Base-by-base conservation (phyloP, 805 yeast genomes). In the Torulaspora delbrueckii region DNA sequence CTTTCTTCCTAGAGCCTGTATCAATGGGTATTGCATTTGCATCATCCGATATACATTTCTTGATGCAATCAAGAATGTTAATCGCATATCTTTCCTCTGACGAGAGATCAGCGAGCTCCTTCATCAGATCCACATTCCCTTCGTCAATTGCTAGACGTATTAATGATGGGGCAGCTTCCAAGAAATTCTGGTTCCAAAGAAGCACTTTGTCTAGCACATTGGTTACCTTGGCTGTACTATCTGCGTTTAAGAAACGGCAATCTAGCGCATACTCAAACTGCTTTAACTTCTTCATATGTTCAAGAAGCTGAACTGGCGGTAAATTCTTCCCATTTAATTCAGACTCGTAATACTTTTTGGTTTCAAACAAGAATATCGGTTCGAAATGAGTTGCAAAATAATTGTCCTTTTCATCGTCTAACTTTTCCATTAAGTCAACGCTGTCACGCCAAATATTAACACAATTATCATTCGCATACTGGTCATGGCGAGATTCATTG, bases 371-470 rank as follows among this genome's bases (percentile, higher is more conserved):
- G 36, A 86, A 73, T 40, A 61, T 66, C 0, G 87, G 89, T 55
- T 87, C 96, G 60, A 89, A 84, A 35, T 68, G 73, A 14, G 71
- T 74, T 22, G 72, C 68, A 57, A 84, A 88, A 52, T 79, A 83
- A 44, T 77, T 81, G 46, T 82, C 89, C 28, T 59, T 55, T n/a
- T 55, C 59, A 43, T 69, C 71, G 46, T 78, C 84, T 28, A 86
- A 65, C 36, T 82, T 67, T 57, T 86, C 93, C 60, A 86, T 73
- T 89, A 90, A 86, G 34, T 71, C 72, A 12, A 87, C 74, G 8
- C 79, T 63, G 25, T 82, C 74, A 52, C 82, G 80, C 48, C 88
- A 74, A 74, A 42, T 22, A 8, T 25, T 41, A 5, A 27, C 30
- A 33, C 41, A 34, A 14, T 82, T 81, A 18, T 79, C 73, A 25